Conservation (phyloP, 1,139 yeast species). For the Diutina mesorugosa region DNA sequence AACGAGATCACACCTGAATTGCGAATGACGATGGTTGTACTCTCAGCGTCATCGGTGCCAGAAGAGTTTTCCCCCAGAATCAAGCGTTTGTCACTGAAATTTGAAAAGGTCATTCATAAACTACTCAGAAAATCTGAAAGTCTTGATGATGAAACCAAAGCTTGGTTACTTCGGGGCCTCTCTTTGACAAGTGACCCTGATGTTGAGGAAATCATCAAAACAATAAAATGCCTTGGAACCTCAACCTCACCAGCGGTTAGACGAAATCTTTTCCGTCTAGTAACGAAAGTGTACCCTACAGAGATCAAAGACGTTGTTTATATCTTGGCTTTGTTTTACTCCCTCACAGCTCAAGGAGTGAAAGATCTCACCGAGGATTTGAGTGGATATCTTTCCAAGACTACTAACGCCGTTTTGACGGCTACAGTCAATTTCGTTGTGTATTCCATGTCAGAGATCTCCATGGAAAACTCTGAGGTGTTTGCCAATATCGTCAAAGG, state of each 20-base stretch:
- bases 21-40: neutral
- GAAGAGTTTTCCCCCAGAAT: neutral
- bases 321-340: neutral
- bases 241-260: neutral
- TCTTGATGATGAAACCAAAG: neutral
- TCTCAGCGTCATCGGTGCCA: neutral
- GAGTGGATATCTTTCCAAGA: neutral
- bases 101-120: neutral
- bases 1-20: neutral
- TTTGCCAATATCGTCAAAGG: neutral
- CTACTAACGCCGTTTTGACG: neutral
- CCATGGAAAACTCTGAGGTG: neutral
- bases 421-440: neutral
- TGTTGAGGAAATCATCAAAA: neutral
- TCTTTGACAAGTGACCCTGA: neutral
- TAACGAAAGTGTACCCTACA: neutral
- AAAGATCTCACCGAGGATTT: neutral
- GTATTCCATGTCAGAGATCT: neutral
- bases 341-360: neutral
- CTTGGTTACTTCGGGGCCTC: conserved; percentile 1
- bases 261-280: neutral
- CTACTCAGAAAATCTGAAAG: neutral
- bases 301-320: neutral
- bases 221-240: neutral
- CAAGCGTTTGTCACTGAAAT: neutral